phyloP scores from a whole-genome alignment of 106 monocot genomes.

The Hemerocallis citrina region DNA sequence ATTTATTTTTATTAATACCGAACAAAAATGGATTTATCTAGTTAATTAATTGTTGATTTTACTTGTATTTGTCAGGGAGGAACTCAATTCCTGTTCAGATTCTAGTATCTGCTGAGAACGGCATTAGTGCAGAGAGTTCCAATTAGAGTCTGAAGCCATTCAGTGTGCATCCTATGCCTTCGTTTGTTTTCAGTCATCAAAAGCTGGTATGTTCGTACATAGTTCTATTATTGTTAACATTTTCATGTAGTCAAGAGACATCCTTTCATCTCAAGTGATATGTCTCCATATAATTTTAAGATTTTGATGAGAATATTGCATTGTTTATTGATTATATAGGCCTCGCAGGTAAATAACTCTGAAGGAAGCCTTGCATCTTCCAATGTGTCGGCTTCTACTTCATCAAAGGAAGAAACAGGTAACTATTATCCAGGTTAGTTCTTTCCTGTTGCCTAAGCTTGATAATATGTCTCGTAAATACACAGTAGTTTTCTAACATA shows the following conservation, averaged over 20 bases:
- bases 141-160: too few relatives aligned
- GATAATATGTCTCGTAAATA: background rate
- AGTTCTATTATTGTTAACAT: background rate
- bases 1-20: too few relatives aligned
- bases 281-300: background rate
- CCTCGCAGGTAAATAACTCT: constrained; percentile 6
- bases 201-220: too few relatives aligned
- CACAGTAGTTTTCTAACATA: too few relatives aligned
- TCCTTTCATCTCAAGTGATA: background rate
- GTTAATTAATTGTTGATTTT: too few relatives aligned
- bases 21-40: too few relatives aligned
- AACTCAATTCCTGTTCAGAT: too few relatives aligned
- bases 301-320: background rate
- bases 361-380: constrained; percentile 9
- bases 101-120: too few relatives aligned
- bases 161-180: too few relatives aligned
- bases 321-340: background rate
- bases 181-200: too few relatives aligned
- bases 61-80: too few relatives aligned
- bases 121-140: too few relatives aligned
- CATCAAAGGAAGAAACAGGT: constrained; percentile 16
- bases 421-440: constrained; percentile 24
- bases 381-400: constrained; percentile 6
- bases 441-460: background rate
- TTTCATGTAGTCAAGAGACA: background rate